phyloP scores from a whole-genome alignment of 495 filamentous ascomycete genomes.

The Penicillium longicatenatum region DNA sequence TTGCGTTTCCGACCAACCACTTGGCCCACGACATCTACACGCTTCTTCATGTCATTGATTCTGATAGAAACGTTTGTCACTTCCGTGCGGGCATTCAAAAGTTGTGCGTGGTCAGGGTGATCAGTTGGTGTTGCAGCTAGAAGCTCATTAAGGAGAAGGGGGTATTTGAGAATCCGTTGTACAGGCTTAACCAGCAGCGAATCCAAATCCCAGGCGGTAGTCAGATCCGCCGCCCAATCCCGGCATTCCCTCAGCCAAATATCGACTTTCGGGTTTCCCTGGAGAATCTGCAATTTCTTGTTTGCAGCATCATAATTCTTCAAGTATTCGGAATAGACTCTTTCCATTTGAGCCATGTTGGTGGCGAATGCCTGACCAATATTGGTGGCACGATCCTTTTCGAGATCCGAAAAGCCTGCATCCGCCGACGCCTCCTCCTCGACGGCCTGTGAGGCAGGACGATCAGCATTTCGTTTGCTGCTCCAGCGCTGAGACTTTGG shows the following conservation, averaged over 20 bases:
- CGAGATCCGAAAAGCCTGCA: slow-evolving; percentile 52
- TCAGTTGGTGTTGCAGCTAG: slow-evolving; percentile 74
- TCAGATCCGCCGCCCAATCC: slow-evolving; percentile 83
- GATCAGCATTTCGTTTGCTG: slow-evolving; percentile 52
- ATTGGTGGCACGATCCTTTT: slow-evolving; percentile 73
- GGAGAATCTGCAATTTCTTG: slow-evolving; percentile 71
- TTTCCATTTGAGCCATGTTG: slow-evolving; percentile 77
- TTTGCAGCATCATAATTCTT: slow-evolving; percentile 85
- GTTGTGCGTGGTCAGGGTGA: slow-evolving; percentile 76
- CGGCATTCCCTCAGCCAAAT: slow-evolving; percentile 94
- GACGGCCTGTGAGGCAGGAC: slow-evolving; percentile 19
- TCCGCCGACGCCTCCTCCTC: slow-evolving; percentile 36
- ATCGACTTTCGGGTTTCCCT: slow-evolving; percentile 71
- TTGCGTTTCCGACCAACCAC: slow-evolving; percentile 85
- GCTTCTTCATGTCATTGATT: slow-evolving; percentile 91
- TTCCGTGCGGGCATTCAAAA: slow-evolving; percentile 62
- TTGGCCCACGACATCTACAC: slow-evolving; percentile 84
- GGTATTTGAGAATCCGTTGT: slow-evolving; percentile 90
- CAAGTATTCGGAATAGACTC: slow-evolving; percentile 80
- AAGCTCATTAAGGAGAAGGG: slow-evolving; percentile 75
- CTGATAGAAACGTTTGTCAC: slow-evolving; percentile 73
- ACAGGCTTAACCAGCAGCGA: slow-evolving; percentile 94
- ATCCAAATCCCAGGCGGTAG: slow-evolving; percentile 89
- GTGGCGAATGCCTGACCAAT: slow-evolving; percentile 77
- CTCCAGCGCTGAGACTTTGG: slow-evolving; percentile 59